Conservation (phyloP, 305 asterid species). For the Fraxinus dipetala region DNA sequence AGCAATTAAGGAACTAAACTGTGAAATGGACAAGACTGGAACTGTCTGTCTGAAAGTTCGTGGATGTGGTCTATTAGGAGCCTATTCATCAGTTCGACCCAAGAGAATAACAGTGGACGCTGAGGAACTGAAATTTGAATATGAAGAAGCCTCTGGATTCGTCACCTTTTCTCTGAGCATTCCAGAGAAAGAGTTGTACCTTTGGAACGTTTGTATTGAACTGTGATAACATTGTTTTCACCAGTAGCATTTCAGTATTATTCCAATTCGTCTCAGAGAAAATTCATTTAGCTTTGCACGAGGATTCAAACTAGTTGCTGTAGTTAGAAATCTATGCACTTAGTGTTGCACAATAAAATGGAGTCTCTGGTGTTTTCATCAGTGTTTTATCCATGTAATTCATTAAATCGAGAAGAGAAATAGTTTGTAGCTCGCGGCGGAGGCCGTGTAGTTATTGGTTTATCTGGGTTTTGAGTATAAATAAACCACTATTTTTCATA, state of each 20-base stretch:
- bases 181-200: constrained; percentile 52
- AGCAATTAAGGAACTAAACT: constrained; percentile 52
- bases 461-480: not conserved
- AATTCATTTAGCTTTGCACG: not conserved
- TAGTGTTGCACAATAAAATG: not conserved
- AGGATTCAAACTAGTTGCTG: not conserved
- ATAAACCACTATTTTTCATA: not conserved
- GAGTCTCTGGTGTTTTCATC: not conserved
- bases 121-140: constrained; percentile 46
- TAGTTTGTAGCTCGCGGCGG: not conserved
- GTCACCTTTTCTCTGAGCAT: constrained; percentile 33
- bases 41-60: constrained; percentile 45
- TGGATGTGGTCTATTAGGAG: constrained; percentile 67
- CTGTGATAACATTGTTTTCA: constrained; percentile 27
- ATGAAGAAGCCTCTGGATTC: constrained; percentile 58
- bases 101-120: constrained; percentile 47
- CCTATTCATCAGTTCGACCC: constrained; percentile 63
- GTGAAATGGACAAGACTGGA: constrained; percentile 41
- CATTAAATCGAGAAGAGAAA: not conserved
- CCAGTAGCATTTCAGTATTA: not conserved
- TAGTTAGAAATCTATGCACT: not conserved
- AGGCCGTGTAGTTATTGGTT: not conserved
- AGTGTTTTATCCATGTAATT: not conserved
- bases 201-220: constrained; percentile 54
- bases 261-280: not conserved